phyloP scores from a whole-genome alignment of 2,329 filamentous ascomycete species.

The Bipolaris victoriae region DNA sequence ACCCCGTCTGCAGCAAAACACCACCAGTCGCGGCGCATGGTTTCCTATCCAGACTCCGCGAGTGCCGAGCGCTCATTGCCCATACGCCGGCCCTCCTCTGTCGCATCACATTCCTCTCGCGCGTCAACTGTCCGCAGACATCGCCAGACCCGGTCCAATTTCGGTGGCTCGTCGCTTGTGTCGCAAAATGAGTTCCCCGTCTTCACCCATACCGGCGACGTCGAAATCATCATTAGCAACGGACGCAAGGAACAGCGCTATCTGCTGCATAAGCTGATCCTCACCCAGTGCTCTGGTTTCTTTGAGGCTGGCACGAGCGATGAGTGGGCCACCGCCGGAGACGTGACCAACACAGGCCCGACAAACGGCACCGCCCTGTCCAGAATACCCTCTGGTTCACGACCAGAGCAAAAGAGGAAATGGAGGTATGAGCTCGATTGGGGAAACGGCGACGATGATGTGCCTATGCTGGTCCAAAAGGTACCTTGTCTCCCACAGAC shows the following conservation, averaged over 20 bases:
- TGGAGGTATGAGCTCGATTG: slow-evolving; percentile 92
- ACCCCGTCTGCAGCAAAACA: slow-evolving; percentile 2
- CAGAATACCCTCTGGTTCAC: slow-evolving; percentile 49
- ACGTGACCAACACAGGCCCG: slow-evolving; percentile 29
- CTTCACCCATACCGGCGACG: slow-evolving; percentile 88
- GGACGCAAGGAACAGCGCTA: slow-evolving; percentile 80
- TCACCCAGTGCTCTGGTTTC: slow-evolving; percentile 90
- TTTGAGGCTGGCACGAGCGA: slow-evolving; percentile 86
- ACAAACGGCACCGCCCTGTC: slow-evolving; percentile 45
- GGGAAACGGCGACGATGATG: slow-evolving; percentile 70
- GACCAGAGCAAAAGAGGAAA: slow-evolving; percentile 59
- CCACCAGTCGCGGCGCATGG: slow-evolving; percentile 55
- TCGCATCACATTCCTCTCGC: slow-evolving; percentile 63
- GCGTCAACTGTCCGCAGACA: slow-evolving; percentile 64
- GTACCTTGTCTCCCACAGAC: slow-evolving; percentile 50
- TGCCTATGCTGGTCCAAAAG: slow-evolving; percentile 87
- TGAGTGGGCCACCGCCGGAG: slow-evolving; percentile 68
- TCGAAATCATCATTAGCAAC: slow-evolving; percentile 80
- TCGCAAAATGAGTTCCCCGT: slow-evolving; percentile 91
- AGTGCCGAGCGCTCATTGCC: slow-evolving; percentile 61
- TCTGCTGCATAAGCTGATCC: slow-evolving; percentile 82
- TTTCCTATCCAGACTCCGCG: slow-evolving; percentile 65
- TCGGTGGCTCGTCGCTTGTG: slow-evolving; percentile 69
- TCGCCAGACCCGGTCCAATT: slow-evolving; percentile 81
- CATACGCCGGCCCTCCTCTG: slow-evolving; percentile 66